Conservation (phyloP, 176 grass and related monocot species). For the Metroxylon sagu region DNA sequence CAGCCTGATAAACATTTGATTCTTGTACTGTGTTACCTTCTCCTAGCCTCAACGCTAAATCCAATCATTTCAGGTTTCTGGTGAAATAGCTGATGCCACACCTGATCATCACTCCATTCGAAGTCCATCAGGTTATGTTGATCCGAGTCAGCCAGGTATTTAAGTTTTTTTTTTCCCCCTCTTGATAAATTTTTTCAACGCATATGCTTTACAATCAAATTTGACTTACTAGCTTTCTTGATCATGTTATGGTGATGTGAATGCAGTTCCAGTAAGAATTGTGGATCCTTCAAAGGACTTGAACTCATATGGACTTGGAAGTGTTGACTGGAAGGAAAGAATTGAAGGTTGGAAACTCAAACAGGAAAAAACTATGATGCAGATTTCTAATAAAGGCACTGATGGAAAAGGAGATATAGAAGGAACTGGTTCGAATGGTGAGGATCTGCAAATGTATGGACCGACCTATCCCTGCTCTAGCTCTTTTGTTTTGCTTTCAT, state of each 20-base stretch:
- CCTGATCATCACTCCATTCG: constrained; percentile 96
- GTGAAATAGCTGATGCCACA: constrained; percentile 88
- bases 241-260: constrained; percentile 26
- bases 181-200: too few species aligned
- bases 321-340: constrained; percentile 99
- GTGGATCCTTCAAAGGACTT: constrained; percentile 97
- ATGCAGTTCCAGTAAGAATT: constrained; percentile 97
- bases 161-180: not conserved
- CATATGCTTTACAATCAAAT: too few species aligned
- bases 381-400: constrained; percentile 80
- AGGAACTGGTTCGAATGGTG: constrained; percentile 96
- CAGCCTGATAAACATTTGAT: too few species aligned
- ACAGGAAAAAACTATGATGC: constrained; percentile 94
- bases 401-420: constrained; percentile 95
- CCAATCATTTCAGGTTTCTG: constrained; percentile 53
- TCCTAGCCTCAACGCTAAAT: not conserved
- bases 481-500: not conserved
- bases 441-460: constrained; percentile 95
- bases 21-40: too few species aligned
- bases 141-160: constrained; percentile 94
- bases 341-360: constrained; percentile 94
- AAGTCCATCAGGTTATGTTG: constrained; percentile 87
- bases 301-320: constrained; percentile 90
- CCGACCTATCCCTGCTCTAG: not conserved
- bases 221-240: not conserved